Percentiles rank a stretch among this genome's conserved stretches.
phyloP scores from a whole-genome alignment of 1,139 yeast species.

The Candida pseudocylindracea region DNA sequence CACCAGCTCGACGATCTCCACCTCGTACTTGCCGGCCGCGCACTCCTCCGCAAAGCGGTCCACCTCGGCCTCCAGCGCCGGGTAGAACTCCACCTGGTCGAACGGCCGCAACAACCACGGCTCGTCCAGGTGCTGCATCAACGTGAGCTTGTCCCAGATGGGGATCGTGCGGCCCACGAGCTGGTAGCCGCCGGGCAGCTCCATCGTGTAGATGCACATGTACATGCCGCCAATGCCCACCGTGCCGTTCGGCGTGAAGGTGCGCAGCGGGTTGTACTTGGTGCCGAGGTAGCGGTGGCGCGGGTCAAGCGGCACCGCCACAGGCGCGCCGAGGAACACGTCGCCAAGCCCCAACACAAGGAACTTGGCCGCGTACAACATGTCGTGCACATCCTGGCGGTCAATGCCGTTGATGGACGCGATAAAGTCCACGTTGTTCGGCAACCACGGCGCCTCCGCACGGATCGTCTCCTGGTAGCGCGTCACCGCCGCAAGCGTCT shows the following conservation, averaged over 20 bases:
- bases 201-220: constrained; percentile 97
- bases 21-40: constrained; percentile 58
- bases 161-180: constrained; percentile 92
- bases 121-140: constrained; percentile 45
- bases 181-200: constrained; percentile 97
- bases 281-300: constrained; percentile 83
- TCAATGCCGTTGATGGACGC: constrained; percentile 69
- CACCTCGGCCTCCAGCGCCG: constrained; percentile 67
- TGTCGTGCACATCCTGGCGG: constrained; percentile 55
- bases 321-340: constrained; percentile 93
- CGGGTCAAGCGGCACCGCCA: constrained; percentile 96
- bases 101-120: constrained; percentile 89
- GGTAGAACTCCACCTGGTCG: constrained; percentile 87
- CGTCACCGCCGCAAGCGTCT: constrained; percentile 72
- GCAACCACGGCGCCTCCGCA: constrained; percentile 90
- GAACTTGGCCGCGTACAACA: constrained; percentile 75
- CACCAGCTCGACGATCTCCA: constrained; percentile 52
- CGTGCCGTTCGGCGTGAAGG: constrained; percentile 88
- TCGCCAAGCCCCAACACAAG: constrained; percentile 91
- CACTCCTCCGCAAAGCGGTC: constrained; percentile 53
- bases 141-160: constrained; percentile 83
- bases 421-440: constrained; percentile 89
- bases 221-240: constrained; percentile 98
- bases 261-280: constrained; percentile 90
- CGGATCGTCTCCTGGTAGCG: constrained; percentile 88